phyloP scores from a whole-genome alignment of 192 early-diverging fungal genomes.

The Coemansia sp. region DNA sequence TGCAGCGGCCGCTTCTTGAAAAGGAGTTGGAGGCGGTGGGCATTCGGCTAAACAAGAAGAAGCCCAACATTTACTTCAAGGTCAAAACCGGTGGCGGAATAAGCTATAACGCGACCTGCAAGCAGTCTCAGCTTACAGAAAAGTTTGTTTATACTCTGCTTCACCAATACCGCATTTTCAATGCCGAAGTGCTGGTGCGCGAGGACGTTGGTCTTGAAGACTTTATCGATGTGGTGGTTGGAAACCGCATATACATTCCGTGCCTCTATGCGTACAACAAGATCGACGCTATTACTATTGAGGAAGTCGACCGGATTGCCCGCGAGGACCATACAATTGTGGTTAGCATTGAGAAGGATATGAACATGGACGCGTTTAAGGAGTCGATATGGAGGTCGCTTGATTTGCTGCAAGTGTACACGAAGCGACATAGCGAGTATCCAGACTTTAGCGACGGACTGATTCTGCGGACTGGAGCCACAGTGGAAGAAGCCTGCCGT shows the following conservation, averaged over 20 bases:
- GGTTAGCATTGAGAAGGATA: slow-evolving; percentile 83
- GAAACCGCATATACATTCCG: slow-evolving; percentile 94
- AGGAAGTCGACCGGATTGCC: slow-evolving; percentile 93
- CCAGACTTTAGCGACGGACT: slow-evolving; percentile 92
- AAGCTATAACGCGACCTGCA: slow-evolving; percentile 88
- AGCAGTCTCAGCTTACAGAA: slow-evolving; percentile 82
- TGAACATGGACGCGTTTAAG: slow-evolving; percentile 90
- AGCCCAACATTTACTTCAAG: slow-evolving; percentile 97
- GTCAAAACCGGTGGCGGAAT: slow-evolving; percentile 96
- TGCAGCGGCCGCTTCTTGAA: slow-evolving; percentile 84
- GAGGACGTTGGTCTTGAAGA: slow-evolving; percentile 96
- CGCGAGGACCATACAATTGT: slow-evolving; percentile 87
- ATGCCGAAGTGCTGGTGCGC: slow-evolving; percentile 94
- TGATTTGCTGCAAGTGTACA: slow-evolving; percentile 89
- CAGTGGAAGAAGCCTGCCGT: slow-evolving; percentile 83
- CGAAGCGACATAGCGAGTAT: slow-evolving; percentile 91
- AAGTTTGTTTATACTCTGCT: slow-evolving; percentile 91
- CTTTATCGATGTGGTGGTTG: slow-evolving; percentile 98
- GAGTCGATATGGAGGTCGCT: slow-evolving; percentile 91
- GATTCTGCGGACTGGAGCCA: slow-evolving; percentile 80
- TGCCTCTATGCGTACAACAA: slow-evolving; percentile 98
- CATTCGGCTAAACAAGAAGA: slow-evolving; percentile 82
- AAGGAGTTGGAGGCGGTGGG: slow-evolving; percentile 94
- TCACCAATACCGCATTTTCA: slow-evolving; percentile 97
- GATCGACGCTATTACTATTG: slow-evolving; percentile 92